Conservation (phyloP, 352 stramenopile genomes). For the Globisporangium abappressorium region DNA sequence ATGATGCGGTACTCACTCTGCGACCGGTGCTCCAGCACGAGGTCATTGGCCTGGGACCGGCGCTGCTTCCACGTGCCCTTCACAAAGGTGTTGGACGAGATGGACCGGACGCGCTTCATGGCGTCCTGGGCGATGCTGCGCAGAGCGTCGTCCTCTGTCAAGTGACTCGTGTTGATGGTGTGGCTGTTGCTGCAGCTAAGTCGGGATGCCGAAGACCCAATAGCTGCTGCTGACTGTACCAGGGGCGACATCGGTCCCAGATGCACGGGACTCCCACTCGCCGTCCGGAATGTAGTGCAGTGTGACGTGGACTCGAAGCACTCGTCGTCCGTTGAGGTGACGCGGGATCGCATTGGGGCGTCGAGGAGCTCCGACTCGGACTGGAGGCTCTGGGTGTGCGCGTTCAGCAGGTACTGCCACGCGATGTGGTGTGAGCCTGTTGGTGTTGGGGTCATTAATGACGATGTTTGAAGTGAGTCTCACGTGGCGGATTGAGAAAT, state of each 20-base stretch:
- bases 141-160: conserved; percentile 12
- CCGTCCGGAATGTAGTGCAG: neutral
- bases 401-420: neutral
- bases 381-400: neutral
- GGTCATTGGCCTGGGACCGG: conserved; percentile 6
- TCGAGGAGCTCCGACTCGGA: neutral
- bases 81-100: conserved; percentile 15
- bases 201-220: neutral
- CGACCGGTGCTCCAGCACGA: conserved; percentile 18
- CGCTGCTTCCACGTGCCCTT: conserved; percentile 19
- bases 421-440: neutral
- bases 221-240: neutral
- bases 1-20: conserved; percentile 20
- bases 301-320: neutral
- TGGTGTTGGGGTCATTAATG: neutral
- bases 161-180: neutral
- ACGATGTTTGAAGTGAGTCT: neutral
- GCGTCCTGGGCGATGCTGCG: conserved; percentile 6
- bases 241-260: conserved; percentile 1
- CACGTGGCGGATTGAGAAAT: conserved; percentile 1
- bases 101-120: conserved; percentile 13
- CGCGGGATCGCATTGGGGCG: neutral
- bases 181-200: neutral
- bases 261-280: conserved; percentile 1
- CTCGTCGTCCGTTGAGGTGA: neutral